Evolutionary conservation across 2,329 filamentous ascomycete genomes (phyloP).

Genomic region (Epichloe hybrida): DNA sequence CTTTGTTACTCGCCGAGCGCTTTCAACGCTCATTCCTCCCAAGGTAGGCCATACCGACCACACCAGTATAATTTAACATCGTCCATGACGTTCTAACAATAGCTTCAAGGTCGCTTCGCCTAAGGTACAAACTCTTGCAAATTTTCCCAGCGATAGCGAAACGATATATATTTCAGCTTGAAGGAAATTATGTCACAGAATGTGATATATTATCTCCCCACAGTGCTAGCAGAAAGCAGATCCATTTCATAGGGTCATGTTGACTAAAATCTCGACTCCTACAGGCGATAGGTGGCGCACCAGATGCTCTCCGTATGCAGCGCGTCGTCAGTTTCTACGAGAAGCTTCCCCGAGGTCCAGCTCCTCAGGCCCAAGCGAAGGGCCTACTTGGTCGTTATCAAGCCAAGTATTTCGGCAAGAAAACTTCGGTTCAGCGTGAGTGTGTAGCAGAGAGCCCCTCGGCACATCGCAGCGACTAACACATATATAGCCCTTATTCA

Average conservation of each 20-base stretch:
- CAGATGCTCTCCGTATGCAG: constrained; percentile 95
- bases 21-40: constrained; percentile 97
- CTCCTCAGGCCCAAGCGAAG: constrained; percentile 68
- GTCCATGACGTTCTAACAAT: constrained; percentile 12
- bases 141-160: neutral
- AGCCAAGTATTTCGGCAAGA: constrained; percentile 89
- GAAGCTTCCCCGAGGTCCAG: constrained; percentile 86
- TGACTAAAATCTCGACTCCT: constrained; percentile 21
- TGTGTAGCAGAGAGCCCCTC: constrained; percentile 34
- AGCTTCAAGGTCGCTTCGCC: constrained; percentile 59
- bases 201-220: neutral
- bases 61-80: neutral
- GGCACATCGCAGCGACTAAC: constrained; percentile 15
- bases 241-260: neutral
- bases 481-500: constrained; percentile 65
- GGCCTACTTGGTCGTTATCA: constrained; percentile 84
- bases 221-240: neutral
- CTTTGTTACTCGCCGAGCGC: constrained; percentile 77
- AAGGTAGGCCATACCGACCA: constrained; percentile 53
- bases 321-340: constrained; percentile 98
- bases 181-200: neutral
- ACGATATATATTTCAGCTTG: neutral
- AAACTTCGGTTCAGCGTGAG: constrained; percentile 81
- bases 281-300: constrained; percentile 85
- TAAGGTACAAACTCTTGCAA: constrained; percentile 40